Conservation (phyloP, 2,329 filamentous ascomycete species). For the Eurotiales sp. region DNA sequence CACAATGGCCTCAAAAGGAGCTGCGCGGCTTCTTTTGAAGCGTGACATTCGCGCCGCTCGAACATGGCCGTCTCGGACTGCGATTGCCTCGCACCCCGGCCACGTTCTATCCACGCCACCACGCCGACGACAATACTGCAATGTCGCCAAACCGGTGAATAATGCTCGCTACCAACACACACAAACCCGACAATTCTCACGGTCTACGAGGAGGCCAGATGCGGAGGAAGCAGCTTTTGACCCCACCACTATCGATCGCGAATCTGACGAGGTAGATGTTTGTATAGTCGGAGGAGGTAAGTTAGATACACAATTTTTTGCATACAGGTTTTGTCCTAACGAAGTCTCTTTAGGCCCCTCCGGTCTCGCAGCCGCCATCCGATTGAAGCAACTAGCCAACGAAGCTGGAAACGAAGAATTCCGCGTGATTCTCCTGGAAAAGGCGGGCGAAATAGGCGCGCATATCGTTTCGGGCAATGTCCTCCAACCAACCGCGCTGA, state of each 20-base stretch:
- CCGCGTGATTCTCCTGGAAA: slow-evolving; percentile 86
- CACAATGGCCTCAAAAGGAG: slow-evolving; percentile 40
- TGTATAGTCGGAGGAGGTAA: slow-evolving; percentile 88
- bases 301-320: slow-evolving; percentile 15
- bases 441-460: slow-evolving; percentile 89
- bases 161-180: background rate
- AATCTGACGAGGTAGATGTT: slow-evolving; percentile 91
- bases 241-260: slow-evolving; percentile 68
- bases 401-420: slow-evolving; percentile 95
- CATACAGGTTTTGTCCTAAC: background rate
- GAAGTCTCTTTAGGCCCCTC: slow-evolving; percentile 62
- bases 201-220: slow-evolving; percentile 37
- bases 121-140: slow-evolving; percentile 1
- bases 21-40: slow-evolving; percentile 40
- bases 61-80: slow-evolving; percentile 25
- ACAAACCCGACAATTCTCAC: slow-evolving; percentile 45
- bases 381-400: slow-evolving; percentile 91
- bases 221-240: slow-evolving; percentile 60
- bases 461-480: slow-evolving; percentile 97
- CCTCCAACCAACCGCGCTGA: slow-evolving; percentile 79
- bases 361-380: slow-evolving; percentile 87
- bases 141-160: background rate
- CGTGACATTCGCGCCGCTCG: slow-evolving; percentile 33
- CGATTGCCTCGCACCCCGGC: slow-evolving; percentile 20
- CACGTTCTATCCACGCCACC: slow-evolving; percentile 19